Evolutionary conservation across 2,329 filamentous ascomycete species (phyloP).

Genomic region (Monosporascus sp.): DNA sequence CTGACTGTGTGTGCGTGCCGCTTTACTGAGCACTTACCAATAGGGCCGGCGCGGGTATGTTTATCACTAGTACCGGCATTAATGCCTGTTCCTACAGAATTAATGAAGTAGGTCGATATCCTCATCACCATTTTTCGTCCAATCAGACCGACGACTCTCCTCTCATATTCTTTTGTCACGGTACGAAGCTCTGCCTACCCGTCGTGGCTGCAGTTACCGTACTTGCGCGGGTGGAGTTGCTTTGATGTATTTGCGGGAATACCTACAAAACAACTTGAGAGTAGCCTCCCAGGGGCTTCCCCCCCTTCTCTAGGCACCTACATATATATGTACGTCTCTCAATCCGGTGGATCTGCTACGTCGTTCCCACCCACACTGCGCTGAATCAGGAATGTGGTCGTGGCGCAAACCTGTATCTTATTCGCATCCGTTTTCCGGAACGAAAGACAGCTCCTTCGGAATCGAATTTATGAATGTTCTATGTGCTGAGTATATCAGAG

Average conservation of each 20-base stretch:
- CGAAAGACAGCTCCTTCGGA: constrained; percentile 5
- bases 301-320: too few species aligned
- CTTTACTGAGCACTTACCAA: not conserved
- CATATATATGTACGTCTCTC: not conserved
- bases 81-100: not conserved
- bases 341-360: constrained; percentile 18
- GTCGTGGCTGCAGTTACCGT: not conserved
- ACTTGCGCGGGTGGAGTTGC: not conserved
- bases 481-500: too few species aligned
- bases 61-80: not conserved
- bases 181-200: not conserved
- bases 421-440: constrained; percentile 13
- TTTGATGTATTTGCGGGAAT: not conserved
- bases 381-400: constrained; percentile 29
- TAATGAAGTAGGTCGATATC: not conserved
- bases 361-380: constrained; percentile 21
- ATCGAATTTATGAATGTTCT: constrained; percentile 8
- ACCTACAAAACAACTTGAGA: not conserved
- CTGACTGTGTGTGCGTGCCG: not conserved
- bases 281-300: too few species aligned
- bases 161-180: not conserved
- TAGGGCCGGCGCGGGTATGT: not conserved
- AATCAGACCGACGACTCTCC: not conserved
- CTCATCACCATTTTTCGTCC: not conserved
- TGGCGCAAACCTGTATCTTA: not conserved